Percentiles rank a stretch among this genome's conserved stretches.
phyloP scores from a whole-genome alignment of 1,139 yeast genomes.

The Hyphopichia fennica region DNA sequence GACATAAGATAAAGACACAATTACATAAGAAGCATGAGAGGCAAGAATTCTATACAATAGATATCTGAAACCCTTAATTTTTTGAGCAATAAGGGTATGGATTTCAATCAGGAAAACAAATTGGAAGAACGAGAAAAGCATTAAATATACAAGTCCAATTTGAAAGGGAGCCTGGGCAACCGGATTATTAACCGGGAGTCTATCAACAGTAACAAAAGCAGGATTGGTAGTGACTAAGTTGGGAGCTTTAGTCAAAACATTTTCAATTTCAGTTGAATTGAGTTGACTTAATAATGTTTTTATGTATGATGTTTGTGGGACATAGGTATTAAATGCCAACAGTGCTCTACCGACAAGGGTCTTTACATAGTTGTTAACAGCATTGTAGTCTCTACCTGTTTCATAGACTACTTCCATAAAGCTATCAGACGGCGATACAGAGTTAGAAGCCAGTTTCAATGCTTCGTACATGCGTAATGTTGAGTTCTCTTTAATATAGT shows the following conservation, averaged over 20 bases:
- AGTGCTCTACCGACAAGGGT: constrained; percentile 16
- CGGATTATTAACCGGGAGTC: constrained; percentile 22
- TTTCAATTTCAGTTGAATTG: constrained; percentile 15
- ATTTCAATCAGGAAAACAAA: constrained; percentile 27
- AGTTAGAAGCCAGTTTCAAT: constrained; percentile 13
- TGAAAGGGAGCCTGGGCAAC: constrained; percentile 32
- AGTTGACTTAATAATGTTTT: constrained; percentile 19
- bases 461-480: constrained; percentile 21
- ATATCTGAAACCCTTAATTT: constrained; percentile 37
- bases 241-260: constrained; percentile 21
- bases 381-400: constrained; percentile 34
- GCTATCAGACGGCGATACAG: constrained; percentile 14
- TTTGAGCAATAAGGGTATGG: constrained; percentile 27
- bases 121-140: constrained; percentile 33
- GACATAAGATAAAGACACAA: constrained; percentile 43
- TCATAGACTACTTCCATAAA: constrained; percentile 28
- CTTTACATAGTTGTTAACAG: constrained; percentile 22
- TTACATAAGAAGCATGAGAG: constrained; percentile 43
- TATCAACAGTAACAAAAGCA: constrained; percentile 18
- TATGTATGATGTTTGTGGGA: constrained; percentile 20
- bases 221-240: constrained; percentile 24
- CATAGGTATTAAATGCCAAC: constrained; percentile 13
- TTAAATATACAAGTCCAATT: constrained; percentile 32
- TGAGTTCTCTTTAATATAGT: constrained; percentile 29
- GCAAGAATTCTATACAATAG: constrained; percentile 38